These are phyloP conservation scores for Stachybotrys echinatus DNA, from an alignment of 2,329 filamentous ascomycete species.

Conservation along the genomic window DNA sequence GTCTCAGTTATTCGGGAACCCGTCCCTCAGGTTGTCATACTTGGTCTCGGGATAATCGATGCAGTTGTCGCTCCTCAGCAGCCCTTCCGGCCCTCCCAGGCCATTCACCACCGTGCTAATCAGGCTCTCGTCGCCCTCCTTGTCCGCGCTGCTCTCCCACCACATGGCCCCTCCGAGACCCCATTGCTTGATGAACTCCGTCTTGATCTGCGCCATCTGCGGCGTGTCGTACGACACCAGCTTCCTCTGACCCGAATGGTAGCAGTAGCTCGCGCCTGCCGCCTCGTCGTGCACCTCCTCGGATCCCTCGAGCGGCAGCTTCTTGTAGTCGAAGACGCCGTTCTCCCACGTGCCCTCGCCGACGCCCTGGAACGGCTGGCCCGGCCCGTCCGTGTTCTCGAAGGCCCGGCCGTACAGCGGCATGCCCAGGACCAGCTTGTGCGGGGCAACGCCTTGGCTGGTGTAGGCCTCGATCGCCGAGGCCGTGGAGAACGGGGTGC, in stretches of 20 bases:
- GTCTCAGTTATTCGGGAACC: constrained; percentile 48
- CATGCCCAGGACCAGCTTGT: constrained; percentile 86
- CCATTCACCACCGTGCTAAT: constrained; percentile 58
- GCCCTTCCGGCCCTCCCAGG: constrained; percentile 45
- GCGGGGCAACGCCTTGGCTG: constrained; percentile 53
- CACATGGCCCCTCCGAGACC: constrained; percentile 89
- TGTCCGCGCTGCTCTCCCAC: constrained; percentile 88
- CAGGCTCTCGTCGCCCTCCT: constrained; percentile 58
- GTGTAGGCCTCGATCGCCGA: constrained; percentile 69
- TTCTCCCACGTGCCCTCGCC: constrained; percentile 80
- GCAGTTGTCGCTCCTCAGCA: constrained; percentile 54
- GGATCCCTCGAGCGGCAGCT: constrained; percentile 64
- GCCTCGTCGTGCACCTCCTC: constrained; percentile 58
- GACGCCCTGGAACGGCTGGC: constrained; percentile 62
- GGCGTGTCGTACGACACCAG: constrained; percentile 79
- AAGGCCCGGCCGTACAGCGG: constrained; percentile 89
- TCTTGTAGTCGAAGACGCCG: constrained; percentile 87
- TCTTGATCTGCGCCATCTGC: constrained; percentile 62
- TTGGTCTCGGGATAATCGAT: constrained; percentile 59
- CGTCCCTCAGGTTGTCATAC: constrained; percentile 63
- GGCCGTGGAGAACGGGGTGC: constrained; percentile 74
- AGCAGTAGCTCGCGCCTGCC: constrained; percentile 71
- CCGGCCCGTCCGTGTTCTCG: constrained; percentile 69
- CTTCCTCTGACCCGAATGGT: constrained; percentile 54
- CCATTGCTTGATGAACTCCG: constrained; percentile 60